phyloP scores from a whole-genome alignment of 2,329 filamentous ascomycete genomes.

The Fusarium devonianum region DNA sequence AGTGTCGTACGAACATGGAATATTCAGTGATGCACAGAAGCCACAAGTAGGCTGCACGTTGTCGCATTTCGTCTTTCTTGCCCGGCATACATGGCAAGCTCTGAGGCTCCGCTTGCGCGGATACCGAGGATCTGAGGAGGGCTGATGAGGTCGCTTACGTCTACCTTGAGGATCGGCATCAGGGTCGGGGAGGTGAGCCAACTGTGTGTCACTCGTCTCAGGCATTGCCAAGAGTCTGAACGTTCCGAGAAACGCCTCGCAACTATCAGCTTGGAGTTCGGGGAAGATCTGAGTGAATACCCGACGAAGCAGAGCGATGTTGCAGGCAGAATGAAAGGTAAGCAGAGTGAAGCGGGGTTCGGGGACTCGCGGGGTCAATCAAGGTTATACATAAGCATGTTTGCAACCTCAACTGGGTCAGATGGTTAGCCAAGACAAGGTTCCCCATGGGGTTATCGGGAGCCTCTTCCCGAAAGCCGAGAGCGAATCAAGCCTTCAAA shows the following conservation, averaged over 20 bases:
- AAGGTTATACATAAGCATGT: too few relatives aligned
- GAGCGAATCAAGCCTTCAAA: not conserved
- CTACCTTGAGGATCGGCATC: not conserved
- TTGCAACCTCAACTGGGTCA: too few relatives aligned
- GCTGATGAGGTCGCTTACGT: slow-evolving; percentile 25
- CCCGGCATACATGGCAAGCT: slow-evolving; percentile 48
- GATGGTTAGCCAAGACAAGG: too few relatives aligned
- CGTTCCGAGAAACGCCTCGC: too few relatives aligned
- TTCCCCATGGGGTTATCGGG: too few relatives aligned
- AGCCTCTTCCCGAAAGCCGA: not conserved
- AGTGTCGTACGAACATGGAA: slow-evolving; percentile 45
- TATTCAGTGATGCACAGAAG: slow-evolving; percentile 45
- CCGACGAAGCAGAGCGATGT: too few relatives aligned
- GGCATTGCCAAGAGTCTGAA: not conserved
- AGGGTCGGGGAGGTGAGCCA: not conserved
- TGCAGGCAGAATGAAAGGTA: not conserved
- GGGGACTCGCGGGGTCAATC: slow-evolving; percentile 11
- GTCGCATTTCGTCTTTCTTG: slow-evolving; percentile 49
- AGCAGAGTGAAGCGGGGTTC: not conserved
- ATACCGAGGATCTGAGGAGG: slow-evolving; percentile 32
- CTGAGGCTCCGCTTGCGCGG: slow-evolving; percentile 46
- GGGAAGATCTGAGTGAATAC: slow-evolving; percentile 23
- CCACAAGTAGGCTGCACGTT: slow-evolving; percentile 48
- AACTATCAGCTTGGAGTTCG: too few relatives aligned
- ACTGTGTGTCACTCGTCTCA: not conserved